These are phyloP conservation scores for Nemania bipapillata DNA, from an alignment of 2,329 filamentous ascomycete genomes.

Conservation along the genomic window DNA sequence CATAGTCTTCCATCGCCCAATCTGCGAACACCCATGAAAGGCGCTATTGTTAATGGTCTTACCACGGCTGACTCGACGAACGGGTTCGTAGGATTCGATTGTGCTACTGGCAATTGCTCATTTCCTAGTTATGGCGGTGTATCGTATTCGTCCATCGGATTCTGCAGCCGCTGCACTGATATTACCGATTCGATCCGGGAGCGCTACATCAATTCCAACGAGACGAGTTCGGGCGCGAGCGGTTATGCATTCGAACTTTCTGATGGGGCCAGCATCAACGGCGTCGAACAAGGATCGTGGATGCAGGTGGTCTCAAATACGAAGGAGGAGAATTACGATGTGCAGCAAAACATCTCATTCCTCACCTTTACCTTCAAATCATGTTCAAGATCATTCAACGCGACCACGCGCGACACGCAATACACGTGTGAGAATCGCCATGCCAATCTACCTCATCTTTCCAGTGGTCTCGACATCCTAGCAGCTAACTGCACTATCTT, in stretches of 20 bases:
- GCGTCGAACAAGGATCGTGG: neutral
- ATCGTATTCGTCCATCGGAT: neutral
- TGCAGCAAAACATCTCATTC: neutral
- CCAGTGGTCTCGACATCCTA: neutral
- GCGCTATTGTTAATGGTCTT: neutral
- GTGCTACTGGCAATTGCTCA: neutral
- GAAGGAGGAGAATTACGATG: neutral
- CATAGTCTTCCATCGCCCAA: neutral
- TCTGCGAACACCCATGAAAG: neutral
- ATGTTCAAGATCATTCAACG: neutral
- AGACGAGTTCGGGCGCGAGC: neutral
- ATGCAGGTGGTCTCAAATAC: neutral
- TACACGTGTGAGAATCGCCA: neutral
- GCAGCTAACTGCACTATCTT: neutral
- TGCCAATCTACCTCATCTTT: neutral
- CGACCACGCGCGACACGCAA: neutral
- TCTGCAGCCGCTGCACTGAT: neutral
- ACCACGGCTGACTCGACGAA: neutral
- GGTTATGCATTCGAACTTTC: neutral
- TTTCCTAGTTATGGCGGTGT: neutral
- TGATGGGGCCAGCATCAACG: neutral
- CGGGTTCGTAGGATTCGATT: neutral
- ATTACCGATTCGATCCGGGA: neutral
- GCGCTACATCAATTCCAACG: neutral
- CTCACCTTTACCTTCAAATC: neutral